Evolutionary conservation across 441 rosid species (phyloP), one percentile per base, ranked within the genome.

Genomic region (Isatis lusitanica): DNA sequence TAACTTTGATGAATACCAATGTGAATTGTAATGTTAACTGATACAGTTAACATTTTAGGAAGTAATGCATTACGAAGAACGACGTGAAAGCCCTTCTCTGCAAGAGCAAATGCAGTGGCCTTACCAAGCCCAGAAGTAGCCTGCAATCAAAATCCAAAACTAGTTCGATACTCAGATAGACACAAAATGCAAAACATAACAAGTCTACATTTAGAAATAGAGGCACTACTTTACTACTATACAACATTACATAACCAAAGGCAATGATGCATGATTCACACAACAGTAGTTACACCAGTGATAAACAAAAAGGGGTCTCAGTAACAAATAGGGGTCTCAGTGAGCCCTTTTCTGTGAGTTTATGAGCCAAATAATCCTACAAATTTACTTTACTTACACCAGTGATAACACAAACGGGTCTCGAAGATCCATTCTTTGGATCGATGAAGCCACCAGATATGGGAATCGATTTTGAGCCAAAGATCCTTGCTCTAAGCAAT

Each of bases 91-190:
- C 96, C 96, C 76, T 91, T 81, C 68, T 63, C 81, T 56, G 94
- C 84, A 70, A 91, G 90, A 77, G 84, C 87, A 78, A 50, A 72
- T 52, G 97, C 96, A 24, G 93, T 86, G 16, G 90, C 92, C 43
- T 82, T 86, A 33, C 97, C 96, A 26, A 91, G 66, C 58, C 97
- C 98, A 71, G 96, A 91, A 33, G 93, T 85, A 66, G 88, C 90
- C 98, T 91, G 74, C 56, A 63, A 43, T 17, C 63, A 71, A 75
- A 26, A 46, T 17, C 24, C n/a, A n/a, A n/a, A n/a, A n/a, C n/a
- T 33, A 51, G 28, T 48, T 48, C 53, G 13, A 24, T 10, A 51
- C 52, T 47, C 52, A 46, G 17, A 52, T 26, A 39, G 38, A 52
- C 56, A 63, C 11, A 46, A 10, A 26, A 13, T 30, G 31, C 3